Conservation (phyloP, 192 early-diverging fungal species). For the Globomyces pollinis-pini region DNA sequence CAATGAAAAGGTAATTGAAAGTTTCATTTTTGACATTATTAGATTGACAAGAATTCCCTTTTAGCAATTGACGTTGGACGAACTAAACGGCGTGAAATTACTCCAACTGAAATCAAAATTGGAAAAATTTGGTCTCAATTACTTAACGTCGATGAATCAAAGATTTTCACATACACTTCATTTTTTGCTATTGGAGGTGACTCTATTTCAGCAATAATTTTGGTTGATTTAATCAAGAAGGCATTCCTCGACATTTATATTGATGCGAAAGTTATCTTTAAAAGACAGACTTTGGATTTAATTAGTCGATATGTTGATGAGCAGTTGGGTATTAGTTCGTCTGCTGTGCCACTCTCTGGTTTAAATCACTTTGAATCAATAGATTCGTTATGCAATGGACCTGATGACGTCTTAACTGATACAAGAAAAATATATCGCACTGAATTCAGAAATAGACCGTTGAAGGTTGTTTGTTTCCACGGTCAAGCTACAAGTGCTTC, state of each 20-base stretch:
- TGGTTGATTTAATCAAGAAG: not conserved
- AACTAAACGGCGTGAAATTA: not conserved
- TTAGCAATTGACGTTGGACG: not conserved
- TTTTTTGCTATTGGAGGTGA: conserved; percentile 27
- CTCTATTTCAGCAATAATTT: conserved; percentile 16
- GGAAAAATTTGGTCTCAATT: not conserved
- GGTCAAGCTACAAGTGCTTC: not conserved
- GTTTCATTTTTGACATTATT: not conserved
- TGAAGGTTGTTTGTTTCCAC: conserved; percentile 8
- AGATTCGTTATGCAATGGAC: too few relatives aligned
- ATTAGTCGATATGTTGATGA: too few relatives aligned
- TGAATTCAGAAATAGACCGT: conserved; percentile 1
- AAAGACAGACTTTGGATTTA: too few relatives aligned
- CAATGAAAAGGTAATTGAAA: conserved; percentile 18
- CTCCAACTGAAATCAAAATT: not conserved
- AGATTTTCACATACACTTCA: conserved; percentile 3
- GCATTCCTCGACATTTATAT: not conserved
- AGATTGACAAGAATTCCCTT: conserved; percentile 8
- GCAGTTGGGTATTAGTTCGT: too few relatives aligned
- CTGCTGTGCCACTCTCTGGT: too few relatives aligned
- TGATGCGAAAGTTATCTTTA: too few relatives aligned
- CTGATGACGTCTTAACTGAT: not conserved
- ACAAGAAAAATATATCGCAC: not conserved
- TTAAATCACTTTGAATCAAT: too few relatives aligned
- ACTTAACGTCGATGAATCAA: not conserved